Percentiles rank a stretch among this genome's conserved stretches.
phyloP scores from a whole-genome alignment of 306 rosid species.

The Rosa rugosa region DNA sequence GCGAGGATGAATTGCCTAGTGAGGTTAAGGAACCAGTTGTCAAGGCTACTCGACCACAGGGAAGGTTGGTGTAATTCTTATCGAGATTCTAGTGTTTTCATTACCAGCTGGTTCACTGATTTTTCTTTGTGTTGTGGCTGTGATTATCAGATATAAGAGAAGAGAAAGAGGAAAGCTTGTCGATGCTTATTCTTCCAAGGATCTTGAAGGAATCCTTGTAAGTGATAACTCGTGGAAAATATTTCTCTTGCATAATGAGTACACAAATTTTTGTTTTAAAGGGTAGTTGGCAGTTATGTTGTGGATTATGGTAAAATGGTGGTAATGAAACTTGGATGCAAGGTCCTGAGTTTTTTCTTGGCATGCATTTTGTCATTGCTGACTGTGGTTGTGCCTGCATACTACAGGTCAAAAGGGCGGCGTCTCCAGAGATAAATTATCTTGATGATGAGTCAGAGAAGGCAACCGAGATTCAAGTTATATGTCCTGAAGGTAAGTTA shows the following conservation, averaged over 20 bases:
- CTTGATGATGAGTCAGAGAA: conserved; percentile 43
- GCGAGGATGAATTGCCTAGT: conserved; percentile 27
- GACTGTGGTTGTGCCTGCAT: conserved; percentile 29
- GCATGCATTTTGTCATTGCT: conserved; percentile 14
- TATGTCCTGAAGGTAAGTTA: conserved; percentile 49
- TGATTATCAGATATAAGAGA: conserved; percentile 63
- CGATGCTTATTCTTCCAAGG: conserved; percentile 74
- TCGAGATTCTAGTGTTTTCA: neutral
- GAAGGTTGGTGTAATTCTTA: conserved; percentile 57
- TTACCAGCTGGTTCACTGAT: neutral
- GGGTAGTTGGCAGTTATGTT: neutral
- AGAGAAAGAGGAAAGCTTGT: conserved; percentile 94
- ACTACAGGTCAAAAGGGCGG: conserved; percentile 60
- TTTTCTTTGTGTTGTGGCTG: neutral
- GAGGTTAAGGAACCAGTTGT: conserved; percentile 37
- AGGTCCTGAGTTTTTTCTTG: neutral
- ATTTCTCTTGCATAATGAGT: neutral
- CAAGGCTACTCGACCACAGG: conserved; percentile 83
- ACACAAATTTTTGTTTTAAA: neutral
- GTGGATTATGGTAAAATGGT: neutral
- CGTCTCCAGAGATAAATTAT: conserved; percentile 32
- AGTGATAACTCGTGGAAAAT: conserved; percentile 26
- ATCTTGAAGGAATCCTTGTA: conserved; percentile 94
- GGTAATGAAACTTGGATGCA: neutral
- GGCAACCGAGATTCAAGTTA: conserved; percentile 37